These are phyloP conservation scores for Ophiostoma pallidulum DNA, from an alignment of 2,329 filamentous ascomycete species.

Conservation along the genomic window DNA sequence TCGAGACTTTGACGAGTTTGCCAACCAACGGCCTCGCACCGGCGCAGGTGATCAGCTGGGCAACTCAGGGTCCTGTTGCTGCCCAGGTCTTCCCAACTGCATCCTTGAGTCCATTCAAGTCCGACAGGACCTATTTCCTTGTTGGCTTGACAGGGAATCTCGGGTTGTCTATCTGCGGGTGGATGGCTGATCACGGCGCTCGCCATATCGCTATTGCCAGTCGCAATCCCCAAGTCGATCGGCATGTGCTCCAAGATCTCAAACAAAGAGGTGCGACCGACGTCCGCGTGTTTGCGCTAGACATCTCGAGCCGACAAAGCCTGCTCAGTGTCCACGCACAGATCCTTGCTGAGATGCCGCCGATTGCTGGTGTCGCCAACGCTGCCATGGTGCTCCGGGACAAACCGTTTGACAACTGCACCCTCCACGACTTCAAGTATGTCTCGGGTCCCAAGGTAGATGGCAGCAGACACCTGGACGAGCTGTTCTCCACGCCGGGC, in stretches of 20 bases:
- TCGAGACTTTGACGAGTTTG: conserved; percentile 2
- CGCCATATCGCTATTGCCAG: conserved; percentile 38
- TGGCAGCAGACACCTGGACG: conserved; percentile 25
- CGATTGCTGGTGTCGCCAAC: conserved; percentile 29
- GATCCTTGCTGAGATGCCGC: conserved; percentile 24
- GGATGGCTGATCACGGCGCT: conserved; percentile 41
- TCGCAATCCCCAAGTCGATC: conserved; percentile 30
- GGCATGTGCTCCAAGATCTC: conserved; percentile 32
- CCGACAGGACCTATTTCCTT: conserved; percentile 39
- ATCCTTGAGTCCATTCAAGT: conserved; percentile 26
- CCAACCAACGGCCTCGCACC: neutral
- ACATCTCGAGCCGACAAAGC: conserved; percentile 34
- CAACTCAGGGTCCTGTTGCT: neutral
- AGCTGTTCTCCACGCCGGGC: conserved; percentile 13
- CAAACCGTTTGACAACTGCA: conserved; percentile 11
- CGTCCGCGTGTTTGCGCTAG: conserved; percentile 26
- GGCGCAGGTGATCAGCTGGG: conserved; percentile 7
- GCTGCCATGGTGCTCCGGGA: conserved; percentile 15
- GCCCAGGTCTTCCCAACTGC: conserved; percentile 24
- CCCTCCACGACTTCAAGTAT: conserved; percentile 3
- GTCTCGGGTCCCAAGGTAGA: conserved; percentile 27
- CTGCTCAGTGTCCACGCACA: conserved; percentile 29
- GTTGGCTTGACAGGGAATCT: conserved; percentile 44
- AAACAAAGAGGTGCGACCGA: conserved; percentile 31
- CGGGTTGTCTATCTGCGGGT: conserved; percentile 38